phyloP scores from a whole-genome alignment of 352 stramenopile species.

The Globisporangium cylindrosporum region DNA sequence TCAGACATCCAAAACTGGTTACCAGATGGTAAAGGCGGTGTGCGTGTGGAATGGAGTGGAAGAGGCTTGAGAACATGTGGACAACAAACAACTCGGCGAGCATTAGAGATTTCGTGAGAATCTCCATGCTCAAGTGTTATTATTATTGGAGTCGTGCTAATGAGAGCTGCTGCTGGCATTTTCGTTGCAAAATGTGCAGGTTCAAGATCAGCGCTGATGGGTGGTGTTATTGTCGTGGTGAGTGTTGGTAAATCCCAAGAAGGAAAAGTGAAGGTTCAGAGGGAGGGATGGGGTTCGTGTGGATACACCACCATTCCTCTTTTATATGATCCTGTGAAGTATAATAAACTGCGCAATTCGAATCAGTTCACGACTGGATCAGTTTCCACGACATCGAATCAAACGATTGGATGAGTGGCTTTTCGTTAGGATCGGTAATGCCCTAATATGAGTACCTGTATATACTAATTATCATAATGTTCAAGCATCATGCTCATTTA shows the following conservation, averaged over 20 bases:
- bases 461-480: no score
- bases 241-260: not conserved
- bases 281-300: not conserved
- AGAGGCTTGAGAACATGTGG: not conserved
- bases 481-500: no score
- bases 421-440: no score
- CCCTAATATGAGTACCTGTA: no score
- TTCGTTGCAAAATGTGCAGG: not conserved
- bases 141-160: not conserved
- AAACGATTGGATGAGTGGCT: no score
- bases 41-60: not conserved
- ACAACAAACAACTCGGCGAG: not conserved
- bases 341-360: not conserved
- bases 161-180: not conserved
- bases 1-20: not conserved
- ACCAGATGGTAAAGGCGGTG: not conserved
- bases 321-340: not conserved
- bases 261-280: constrained; percentile 4
- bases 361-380: not conserved
- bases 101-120: not conserved
- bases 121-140: no score
- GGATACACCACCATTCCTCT: not conserved
- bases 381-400: not conserved
- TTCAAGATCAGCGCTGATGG: not conserved
- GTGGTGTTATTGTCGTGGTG: not conserved